These are phyloP conservation scores for Boletus patriciae DNA, from an alignment of 768 basidiomycete species.

Conservation along the genomic window DNA sequence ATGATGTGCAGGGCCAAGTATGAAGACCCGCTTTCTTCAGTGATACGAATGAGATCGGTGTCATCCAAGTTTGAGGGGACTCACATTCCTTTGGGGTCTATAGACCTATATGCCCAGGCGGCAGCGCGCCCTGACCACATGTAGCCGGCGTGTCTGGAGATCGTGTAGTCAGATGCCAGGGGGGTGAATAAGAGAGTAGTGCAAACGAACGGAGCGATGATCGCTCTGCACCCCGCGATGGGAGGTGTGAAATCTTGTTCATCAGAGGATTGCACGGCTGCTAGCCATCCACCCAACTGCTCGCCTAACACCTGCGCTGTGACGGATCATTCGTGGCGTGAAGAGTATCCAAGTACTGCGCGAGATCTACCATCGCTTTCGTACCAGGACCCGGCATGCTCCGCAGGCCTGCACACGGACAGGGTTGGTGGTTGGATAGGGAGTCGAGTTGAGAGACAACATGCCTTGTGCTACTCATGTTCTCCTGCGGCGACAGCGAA, in stretches of 20 bases:
- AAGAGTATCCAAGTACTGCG: slow-evolving; percentile 14
- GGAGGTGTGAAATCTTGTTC: slow-evolving; percentile 60
- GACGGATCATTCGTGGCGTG: slow-evolving; percentile 13
- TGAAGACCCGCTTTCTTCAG: slow-evolving; percentile 83
- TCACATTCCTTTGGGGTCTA: slow-evolving; percentile 81
- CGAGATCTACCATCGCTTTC: slow-evolving; percentile 55
- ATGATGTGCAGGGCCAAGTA: slow-evolving; percentile 96
- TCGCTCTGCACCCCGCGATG: slow-evolving; percentile 70
- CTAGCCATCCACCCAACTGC: slow-evolving; percentile 67
- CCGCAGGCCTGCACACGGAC: slow-evolving; percentile 49
- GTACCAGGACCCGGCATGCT: slow-evolving; percentile 94
- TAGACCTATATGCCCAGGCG: slow-evolving; percentile 93
- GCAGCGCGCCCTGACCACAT: slow-evolving; percentile 91
- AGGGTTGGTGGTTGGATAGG: slow-evolving; percentile 1
- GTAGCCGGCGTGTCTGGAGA: slow-evolving; percentile 88
- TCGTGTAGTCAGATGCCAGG: slow-evolving; percentile 6
- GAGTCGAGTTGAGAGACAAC: neutral
- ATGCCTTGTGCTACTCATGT: slow-evolving; percentile 32
- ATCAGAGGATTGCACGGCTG: slow-evolving; percentile 48
- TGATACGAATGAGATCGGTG: slow-evolving; percentile 7
- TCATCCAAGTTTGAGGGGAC: slow-evolving; percentile 27
- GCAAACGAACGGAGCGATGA: slow-evolving; percentile 86
- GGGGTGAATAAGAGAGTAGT: neutral
- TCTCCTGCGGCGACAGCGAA: slow-evolving; percentile 8
- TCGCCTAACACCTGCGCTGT: slow-evolving; percentile 56